Percentiles rank a stretch among this genome's conserved stretches.
These are phyloP conservation scores for Magnaporthiopsis rhizophila DNA, from an alignment of 2,329 filamentous ascomycete genomes.

Conservation along the genomic window DNA sequence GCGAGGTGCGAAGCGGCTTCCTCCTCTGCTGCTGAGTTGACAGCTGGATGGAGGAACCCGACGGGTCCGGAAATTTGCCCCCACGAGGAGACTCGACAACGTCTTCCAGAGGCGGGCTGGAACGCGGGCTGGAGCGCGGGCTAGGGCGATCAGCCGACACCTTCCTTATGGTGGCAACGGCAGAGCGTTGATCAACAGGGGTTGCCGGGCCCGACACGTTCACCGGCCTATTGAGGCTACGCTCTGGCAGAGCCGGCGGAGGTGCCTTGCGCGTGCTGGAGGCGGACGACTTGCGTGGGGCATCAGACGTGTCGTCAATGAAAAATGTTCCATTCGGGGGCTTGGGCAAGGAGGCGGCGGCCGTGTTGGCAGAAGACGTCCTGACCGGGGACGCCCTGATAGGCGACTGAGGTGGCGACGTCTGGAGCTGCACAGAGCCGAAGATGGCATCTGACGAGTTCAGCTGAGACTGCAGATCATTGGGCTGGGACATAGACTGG, in stretches of 20 bases:
- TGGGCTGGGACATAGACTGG: slow-evolving; percentile 7
- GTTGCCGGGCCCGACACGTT: not conserved
- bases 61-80: slow-evolving; percentile 28
- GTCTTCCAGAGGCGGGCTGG: slow-evolving; percentile 11
- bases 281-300: slow-evolving; percentile 23
- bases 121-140: slow-evolving; percentile 1
- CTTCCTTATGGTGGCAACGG: slow-evolving; percentile 25
- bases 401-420: slow-evolving; percentile 17
- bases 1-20: slow-evolving; percentile 47
- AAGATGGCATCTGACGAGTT: slow-evolving; percentile 15
- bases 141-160: slow-evolving; percentile 19
- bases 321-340: slow-evolving; percentile 23
- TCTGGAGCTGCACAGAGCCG: slow-evolving; percentile 14
- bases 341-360: slow-evolving; percentile 24
- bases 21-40: slow-evolving; percentile 39
- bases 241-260: slow-evolving; percentile 12
- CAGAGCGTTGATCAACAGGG: not conserved
- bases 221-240: slow-evolving; percentile 13
- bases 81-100: slow-evolving; percentile 8
- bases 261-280: slow-evolving; percentile 11
- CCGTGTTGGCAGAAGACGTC: slow-evolving; percentile 18
- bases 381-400: slow-evolving; percentile 10
- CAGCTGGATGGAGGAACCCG: slow-evolving; percentile 38
- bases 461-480: slow-evolving; percentile 10
- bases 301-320: slow-evolving; percentile 26